Base-by-base conservation (phyloP, 2,329 filamentous ascomycete genomes). In the Torrubiella hemipterigena region DNA sequence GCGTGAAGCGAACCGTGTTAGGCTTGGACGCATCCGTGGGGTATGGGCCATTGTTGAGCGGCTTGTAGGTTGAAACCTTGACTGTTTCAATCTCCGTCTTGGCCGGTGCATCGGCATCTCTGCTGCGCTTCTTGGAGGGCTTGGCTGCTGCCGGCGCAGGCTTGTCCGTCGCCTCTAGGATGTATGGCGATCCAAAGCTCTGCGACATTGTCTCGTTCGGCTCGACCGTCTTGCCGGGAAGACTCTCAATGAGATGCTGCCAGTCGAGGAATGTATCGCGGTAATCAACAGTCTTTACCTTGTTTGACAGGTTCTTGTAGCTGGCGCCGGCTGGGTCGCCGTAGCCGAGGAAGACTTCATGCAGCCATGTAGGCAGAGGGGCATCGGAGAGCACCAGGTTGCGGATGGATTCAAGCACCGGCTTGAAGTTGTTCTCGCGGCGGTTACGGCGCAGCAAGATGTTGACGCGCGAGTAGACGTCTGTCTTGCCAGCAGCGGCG, bases 331-430 rank as follows among this genome's bases (percentile, higher is more conserved):
- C 73, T 35, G 91, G 89, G 54, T 98, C 87, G 28, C 91, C 91
- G 52, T 93, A 96, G 4, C 91, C 91, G n/a, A 98, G 63, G 54
- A 96, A 98, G 8, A 96, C 89, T 43, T 96, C 91, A 47, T 94
- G 85, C 26, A 98, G 66, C 91, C 91, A 98, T 3, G 78, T 73
- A 11, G 91, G 86, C 32, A 96, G 67, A 6, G 83, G 81, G 14
- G 89, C 77, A 44, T 93, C 83, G 1, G 86, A 86, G 20, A 93
- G 65, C 3, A 85, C 81, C 18, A 98, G 69, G 40, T 75, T 82
- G 48, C 81, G 83, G 49, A 98, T 93, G 2, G 87, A 94, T 46
- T 95, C 83, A 21, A 98, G 65, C 8, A 98, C 78, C 8, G 87
- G 77, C 49, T 84, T 93, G 65, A 98, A 98, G 55, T 98, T 98